Evolutionary conservation across 257 asterid species (phyloP).

Genomic region (Ehretia macrophylla): DNA sequence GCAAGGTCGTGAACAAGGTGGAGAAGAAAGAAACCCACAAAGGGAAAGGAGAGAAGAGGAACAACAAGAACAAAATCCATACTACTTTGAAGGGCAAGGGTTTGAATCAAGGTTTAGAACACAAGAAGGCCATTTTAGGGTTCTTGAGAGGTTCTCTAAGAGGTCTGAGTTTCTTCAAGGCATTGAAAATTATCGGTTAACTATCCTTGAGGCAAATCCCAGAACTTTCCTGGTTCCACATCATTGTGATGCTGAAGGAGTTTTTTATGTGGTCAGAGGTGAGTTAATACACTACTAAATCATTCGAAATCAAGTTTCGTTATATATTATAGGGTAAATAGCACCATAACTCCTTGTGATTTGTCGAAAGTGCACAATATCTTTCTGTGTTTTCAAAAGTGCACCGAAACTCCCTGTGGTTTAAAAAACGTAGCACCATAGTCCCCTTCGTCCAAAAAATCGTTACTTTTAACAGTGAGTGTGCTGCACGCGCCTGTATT

Average conservation of each 20-base stretch:
- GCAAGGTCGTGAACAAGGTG: background rate
- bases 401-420: too few relatives aligned
- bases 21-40: conserved; percentile 1
- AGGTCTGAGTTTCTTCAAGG: conserved; percentile 33
- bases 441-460: too few relatives aligned
- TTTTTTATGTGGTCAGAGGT: conserved; percentile 21
- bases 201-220: conserved; percentile 35
- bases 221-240: conserved; percentile 38
- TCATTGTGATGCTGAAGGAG: conserved; percentile 36
- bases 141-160: conserved; percentile 32
- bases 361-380: too few relatives aligned
- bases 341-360: too few relatives aligned
- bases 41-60: background rate
- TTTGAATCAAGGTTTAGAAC: conserved; percentile 22
- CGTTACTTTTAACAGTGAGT: too few relatives aligned
- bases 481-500: too few relatives aligned
- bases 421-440: too few relatives aligned
- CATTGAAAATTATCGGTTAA: conserved; percentile 33
- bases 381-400: too few relatives aligned
- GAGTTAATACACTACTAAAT: background rate
- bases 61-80: conserved; percentile 26
- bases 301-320: background rate
- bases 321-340: too few relatives aligned
- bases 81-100: conserved; percentile 24
- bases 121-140: conserved; percentile 29